Conservation (phyloP, 2,329 filamentous ascomycete genomes). For the Colletotrichum sp. region DNA sequence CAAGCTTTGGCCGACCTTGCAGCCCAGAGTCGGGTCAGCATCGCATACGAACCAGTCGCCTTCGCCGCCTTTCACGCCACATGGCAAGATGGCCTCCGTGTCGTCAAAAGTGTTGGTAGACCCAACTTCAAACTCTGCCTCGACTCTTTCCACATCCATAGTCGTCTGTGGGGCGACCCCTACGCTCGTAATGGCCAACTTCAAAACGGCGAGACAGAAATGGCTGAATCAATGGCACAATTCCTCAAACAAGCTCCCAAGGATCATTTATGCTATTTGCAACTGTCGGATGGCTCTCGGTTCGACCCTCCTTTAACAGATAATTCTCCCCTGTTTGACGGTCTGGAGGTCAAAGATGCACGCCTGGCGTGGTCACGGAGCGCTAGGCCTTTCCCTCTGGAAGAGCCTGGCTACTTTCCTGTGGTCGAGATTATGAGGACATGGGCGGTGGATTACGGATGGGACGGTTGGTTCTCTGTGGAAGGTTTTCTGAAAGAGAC, state of each 20-base stretch:
- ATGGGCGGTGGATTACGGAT: neutral
- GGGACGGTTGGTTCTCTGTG: neutral
- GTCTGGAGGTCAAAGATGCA: neutral
- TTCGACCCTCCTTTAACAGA: neutral
- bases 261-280: neutral
- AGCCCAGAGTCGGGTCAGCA: neutral
- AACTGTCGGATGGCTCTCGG: neutral
- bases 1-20: neutral
- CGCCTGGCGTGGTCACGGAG: neutral
- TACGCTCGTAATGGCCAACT: neutral
- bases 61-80: neutral
- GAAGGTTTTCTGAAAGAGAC: neutral
- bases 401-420: neutral
- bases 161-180: neutral
- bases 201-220: neutral
- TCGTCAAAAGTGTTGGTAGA: neutral
- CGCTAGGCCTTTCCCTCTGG: neutral
- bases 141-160: neutral
- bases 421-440: neutral
- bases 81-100: neutral
- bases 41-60: neutral
- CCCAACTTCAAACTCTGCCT: neutral
- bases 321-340: neutral
- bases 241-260: neutral
- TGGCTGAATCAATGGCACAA: neutral